Evolutionary conservation across 371 early-diverging fungal genomes (phyloP), one percentile per base, ranked within the genome.

Genomic region (Gilbertella persicaria): DNA sequence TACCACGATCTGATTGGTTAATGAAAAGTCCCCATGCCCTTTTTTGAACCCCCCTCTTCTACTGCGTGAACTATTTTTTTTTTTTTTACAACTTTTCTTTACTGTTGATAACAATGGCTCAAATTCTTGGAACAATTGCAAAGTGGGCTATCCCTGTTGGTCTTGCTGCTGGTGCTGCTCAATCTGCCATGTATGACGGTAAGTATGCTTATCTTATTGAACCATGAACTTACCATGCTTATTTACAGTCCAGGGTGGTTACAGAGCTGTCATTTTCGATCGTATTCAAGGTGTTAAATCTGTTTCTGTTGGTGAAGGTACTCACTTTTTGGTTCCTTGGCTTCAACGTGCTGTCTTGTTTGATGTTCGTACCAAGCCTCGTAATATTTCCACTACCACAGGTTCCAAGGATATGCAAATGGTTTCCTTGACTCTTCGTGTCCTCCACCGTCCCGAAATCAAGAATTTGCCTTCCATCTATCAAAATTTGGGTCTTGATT

Each of bases 331-430:
- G 47, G 68, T 97, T 55, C 99, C 99, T 17, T 96, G 97, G 96
- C 74, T 98, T 59, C 98, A 98, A 72, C 89, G 91, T 17, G 95
- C 97, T 30, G 84, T 97, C 62, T 76, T 96, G 64, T 98, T 94
- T 80, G 97, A 98, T 66, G 95, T 97, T 53, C 91, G 99, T 53
- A 98, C 99, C 50, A 96, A 96, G 83, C 98, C 97, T 44, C 82
- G 96, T 58, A 96, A 94, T 72, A 92, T 98, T 67, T 93, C 95
- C 48, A 95, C 96, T n/a, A 81, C 97, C 68, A 97, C 99, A 24
- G 99, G 98, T 50, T 97, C 98, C 51, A 97, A 98, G 86, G 95
- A 97, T 86, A 76, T 98, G 66, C 99, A 98, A 70, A 98, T 98
- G 99, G 98, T 98, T 58, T 97, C 97, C 83, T 97, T 98, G 64